Base-by-base conservation (phyloP, 305 asterid species). In the Fraxinus angustifolia region DNA sequence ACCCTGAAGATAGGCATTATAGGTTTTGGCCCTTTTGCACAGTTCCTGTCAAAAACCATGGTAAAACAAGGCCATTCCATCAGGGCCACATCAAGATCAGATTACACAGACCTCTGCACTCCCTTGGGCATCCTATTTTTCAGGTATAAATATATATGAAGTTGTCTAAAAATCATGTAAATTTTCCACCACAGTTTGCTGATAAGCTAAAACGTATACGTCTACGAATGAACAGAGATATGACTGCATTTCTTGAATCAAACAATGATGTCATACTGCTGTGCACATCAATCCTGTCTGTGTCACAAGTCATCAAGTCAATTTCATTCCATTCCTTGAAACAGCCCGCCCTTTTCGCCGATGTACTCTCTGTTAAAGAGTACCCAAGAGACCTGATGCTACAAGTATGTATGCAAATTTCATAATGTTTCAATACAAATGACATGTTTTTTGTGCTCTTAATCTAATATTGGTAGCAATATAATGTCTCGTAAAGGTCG, bases 351-450 rank as follows among this genome's bases (percentile, higher is more conserved):
- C 91, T 95, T 45, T 93, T 95, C 31, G 95, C 79, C 10, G 99
- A 95, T 87, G 99, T 93, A 33, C 93, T 93, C 10, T 94, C 98
- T 0, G 98, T 94, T 50, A 94, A 94, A 82, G 97, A 94, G 82
- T 65, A 90, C 74, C 97, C 99, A 2, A 87, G 91, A 88, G 91
- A 93, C 35, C 83, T 92, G 84, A 85, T 95, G 88, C 87, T 90
- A 48, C 88, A 86, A 75, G 99, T 95, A 30, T 31, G 14, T 68
- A 14, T 28, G 75, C 38, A 68, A 68, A 14, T 31, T 16, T 5
- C 42, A 14, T 68, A 8, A 23, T 30, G 10, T n/a, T 33, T 72
- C 33, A 30, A 26, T 65, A 26, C 73, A 65, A 1, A 65, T 65
- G 17, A 65, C 73, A 28, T 2, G 36, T 38, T 40, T 65, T 53